These are phyloP conservation scores for Salix viminalis DNA, from an alignment of 345 rosid genomes.

Conservation along the genomic window DNA sequence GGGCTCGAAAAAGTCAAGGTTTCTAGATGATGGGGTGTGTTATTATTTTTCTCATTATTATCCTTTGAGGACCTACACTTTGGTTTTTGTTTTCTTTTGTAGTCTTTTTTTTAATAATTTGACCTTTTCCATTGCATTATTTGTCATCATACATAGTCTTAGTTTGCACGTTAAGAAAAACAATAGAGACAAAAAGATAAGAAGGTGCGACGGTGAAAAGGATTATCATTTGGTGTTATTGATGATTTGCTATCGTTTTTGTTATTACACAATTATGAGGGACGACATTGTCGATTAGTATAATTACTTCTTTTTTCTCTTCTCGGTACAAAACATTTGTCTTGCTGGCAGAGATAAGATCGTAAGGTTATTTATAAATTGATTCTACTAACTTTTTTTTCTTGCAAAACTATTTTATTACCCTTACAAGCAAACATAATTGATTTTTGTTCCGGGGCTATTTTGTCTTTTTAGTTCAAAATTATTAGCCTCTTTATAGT, in stretches of 20 bases:
- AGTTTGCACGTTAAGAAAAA: neutral
- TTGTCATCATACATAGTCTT: neutral
- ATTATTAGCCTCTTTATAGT: too few species aligned
- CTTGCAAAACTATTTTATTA: too few species aligned
- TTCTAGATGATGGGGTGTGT: conserved; percentile 24
- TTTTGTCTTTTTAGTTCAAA: too few species aligned
- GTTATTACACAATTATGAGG: too few species aligned
- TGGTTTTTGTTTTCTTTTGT: neutral
- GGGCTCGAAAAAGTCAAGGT: conserved; percentile 26
- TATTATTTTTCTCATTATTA: neutral
- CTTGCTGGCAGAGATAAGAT: too few species aligned
- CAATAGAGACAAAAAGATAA: neutral
- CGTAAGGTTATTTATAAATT: too few species aligned
- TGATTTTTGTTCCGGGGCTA: too few species aligned
- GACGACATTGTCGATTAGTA: too few species aligned
- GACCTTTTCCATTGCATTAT: neutral
- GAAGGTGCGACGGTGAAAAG: neutral
- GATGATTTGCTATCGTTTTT: neutral
- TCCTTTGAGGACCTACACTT: neutral
- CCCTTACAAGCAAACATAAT: too few species aligned
- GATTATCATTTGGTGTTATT: neutral
- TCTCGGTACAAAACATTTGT: too few species aligned
- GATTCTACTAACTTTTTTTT: too few species aligned
- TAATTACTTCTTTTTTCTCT: too few species aligned
- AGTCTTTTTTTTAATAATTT: neutral